phyloP scores from a whole-genome alignment of 495 filamentous ascomycete genomes.

The Evansstolkia leycettana region DNA sequence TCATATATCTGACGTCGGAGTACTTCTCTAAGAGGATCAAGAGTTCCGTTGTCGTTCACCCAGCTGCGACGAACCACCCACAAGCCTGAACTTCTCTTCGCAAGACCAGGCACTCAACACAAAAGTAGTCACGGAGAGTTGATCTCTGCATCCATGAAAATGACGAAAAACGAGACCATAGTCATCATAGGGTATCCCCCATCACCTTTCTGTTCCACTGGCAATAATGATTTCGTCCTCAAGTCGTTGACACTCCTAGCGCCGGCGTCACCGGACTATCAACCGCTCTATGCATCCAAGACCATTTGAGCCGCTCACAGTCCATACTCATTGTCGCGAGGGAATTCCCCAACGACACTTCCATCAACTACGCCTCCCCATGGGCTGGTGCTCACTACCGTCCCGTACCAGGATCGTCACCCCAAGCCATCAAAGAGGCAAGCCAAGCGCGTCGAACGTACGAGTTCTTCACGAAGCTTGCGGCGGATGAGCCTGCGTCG shows the following conservation, averaged over 20 bases:
- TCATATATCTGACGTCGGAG: no score
- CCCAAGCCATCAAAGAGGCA: slow-evolving; percentile 33
- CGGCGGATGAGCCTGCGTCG: slow-evolving; percentile 25
- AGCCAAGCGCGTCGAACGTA: slow-evolving; percentile 39
- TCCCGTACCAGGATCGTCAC: slow-evolving; percentile 33
- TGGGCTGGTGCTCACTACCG: slow-evolving; percentile 57
- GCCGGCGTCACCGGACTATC: slow-evolving; percentile 48
- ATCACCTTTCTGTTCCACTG: background rate
- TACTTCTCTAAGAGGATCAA: no score
- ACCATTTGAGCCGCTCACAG: slow-evolving; percentile 19
- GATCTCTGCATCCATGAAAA: background rate
- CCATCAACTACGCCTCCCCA: slow-evolving; percentile 51
- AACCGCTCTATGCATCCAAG: slow-evolving; percentile 37
- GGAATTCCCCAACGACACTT: slow-evolving; percentile 39
- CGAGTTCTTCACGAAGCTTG: slow-evolving; percentile 31
- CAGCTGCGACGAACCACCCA: no score
- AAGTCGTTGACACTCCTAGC: no score
- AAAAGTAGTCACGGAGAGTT: no score
- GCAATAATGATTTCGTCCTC: no score
- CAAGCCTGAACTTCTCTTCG: no score
- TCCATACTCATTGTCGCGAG: slow-evolving; percentile 41
- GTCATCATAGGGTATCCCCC: slow-evolving; percentile 30
- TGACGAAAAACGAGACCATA: slow-evolving; percentile 23
- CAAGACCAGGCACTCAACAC: no score
- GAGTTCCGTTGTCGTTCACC: no score